Percentiles rank a stretch among this genome's conserved stretches.
Conservation (phyloP, 139 green algal species). For the Chlamydomonas urium region DNA sequence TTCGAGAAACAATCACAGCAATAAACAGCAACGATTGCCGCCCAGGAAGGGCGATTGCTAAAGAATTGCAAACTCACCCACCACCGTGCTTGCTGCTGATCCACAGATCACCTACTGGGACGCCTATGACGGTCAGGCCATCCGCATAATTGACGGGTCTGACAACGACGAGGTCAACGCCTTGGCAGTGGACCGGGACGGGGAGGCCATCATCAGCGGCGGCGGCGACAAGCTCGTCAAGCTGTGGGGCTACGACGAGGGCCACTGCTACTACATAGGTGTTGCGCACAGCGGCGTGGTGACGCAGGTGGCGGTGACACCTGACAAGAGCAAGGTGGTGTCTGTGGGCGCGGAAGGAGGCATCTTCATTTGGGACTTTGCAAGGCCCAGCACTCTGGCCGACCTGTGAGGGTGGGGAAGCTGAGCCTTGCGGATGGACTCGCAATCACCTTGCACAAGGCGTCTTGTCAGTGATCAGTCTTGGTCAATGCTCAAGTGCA, state of each 20-base stretch:
- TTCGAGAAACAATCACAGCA: too few relatives aligned
- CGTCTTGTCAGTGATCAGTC: too few relatives aligned
- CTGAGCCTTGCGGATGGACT: too few relatives aligned
- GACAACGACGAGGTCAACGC: conserved; percentile 55
- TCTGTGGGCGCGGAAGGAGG: conserved; percentile 68
- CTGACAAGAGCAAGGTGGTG: conserved; percentile 68
- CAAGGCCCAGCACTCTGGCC: conserved; percentile 18
- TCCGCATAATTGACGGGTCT: conserved; percentile 75
- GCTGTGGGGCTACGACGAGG: conserved; percentile 84
- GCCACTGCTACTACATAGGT: conserved; percentile 66
- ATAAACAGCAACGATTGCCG: too few relatives aligned
- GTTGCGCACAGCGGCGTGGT: conserved; percentile 61
- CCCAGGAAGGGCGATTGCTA: too few relatives aligned
- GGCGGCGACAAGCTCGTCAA: conserved; percentile 74
- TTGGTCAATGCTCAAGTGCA: too few relatives aligned
- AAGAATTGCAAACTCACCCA: too few relatives aligned
- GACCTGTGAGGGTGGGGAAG: too few relatives aligned
- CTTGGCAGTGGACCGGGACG: conserved; percentile 61
- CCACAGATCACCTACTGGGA: conserved; percentile 12
- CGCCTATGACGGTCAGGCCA: conserved; percentile 45
- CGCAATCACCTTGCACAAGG: too few relatives aligned
- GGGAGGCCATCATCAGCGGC: conserved; percentile 59
- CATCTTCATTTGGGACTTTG: conserved; percentile 72
- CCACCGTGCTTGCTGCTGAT: neutral
- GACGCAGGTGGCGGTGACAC: conserved; percentile 55